Conservation (phyloP, 2,329 filamentous ascomycete genomes). For the Malbranchea cinnamomea region DNA sequence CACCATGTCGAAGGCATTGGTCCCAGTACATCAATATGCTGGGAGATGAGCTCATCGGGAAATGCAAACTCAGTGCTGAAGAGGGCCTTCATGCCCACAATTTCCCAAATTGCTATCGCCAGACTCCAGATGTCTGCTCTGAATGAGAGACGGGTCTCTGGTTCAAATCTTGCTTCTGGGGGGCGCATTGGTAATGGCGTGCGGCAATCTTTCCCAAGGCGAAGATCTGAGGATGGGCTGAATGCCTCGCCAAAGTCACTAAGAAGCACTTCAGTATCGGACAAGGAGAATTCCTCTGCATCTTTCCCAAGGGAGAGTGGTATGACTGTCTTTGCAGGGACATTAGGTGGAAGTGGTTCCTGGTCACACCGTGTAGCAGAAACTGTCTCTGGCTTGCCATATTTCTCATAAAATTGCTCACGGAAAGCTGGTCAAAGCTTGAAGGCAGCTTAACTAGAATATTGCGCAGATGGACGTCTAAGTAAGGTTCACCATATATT, state of each 20-base stretch:
- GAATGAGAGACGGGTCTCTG: constrained; percentile 11
- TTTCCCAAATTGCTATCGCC: constrained; percentile 16
- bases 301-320: constrained; percentile 13
- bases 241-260: constrained; percentile 21
- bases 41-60: constrained; percentile 5
- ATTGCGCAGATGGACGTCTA: constrained; percentile 15
- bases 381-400: constrained; percentile 12
- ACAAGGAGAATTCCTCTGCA: constrained; percentile 13
- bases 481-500: not conserved
- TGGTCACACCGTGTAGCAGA: constrained; percentile 10
- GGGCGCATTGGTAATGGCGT: constrained; percentile 12
- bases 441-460: constrained; percentile 9
- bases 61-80: constrained; percentile 6
- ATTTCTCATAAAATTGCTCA: constrained; percentile 14
- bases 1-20: constrained; percentile 12
- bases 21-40: constrained; percentile 11
- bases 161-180: constrained; percentile 15
- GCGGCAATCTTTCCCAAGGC: constrained; percentile 13
- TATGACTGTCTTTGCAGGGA: constrained; percentile 11
- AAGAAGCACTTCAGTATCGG: constrained; percentile 15
- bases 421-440: constrained; percentile 11
- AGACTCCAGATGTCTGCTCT: constrained; percentile 17
- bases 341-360: constrained; percentile 12
- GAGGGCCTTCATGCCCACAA: constrained; percentile 15
- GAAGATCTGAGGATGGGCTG: constrained; percentile 11